Conservation (phyloP, 1,139 yeast species). For the Suhomyces bribrorum region DNA sequence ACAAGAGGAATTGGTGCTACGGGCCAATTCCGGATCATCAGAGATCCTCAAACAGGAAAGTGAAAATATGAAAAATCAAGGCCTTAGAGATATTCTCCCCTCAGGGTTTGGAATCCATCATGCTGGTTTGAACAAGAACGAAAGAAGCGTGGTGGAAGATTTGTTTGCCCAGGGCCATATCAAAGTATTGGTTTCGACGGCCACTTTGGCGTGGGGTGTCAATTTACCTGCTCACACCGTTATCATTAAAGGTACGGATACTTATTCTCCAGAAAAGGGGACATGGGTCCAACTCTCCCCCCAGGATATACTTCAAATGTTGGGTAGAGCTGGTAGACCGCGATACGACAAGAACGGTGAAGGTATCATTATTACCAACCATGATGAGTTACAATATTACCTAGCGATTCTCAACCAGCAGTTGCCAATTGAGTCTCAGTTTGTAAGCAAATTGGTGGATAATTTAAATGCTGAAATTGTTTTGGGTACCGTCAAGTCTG, state of each 20-base stretch:
- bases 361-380: conserved; percentile 89
- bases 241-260: conserved; percentile 90
- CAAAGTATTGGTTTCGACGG: conserved; percentile 85
- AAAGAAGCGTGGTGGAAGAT: conserved; percentile 79
- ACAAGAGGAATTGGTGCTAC: conserved; percentile 46
- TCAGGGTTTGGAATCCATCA: conserved; percentile 91
- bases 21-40: conserved; percentile 56
- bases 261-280: conserved; percentile 89
- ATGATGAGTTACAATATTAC: conserved; percentile 83
- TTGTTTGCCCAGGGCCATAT: conserved; percentile 85
- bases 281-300: conserved; percentile 88
- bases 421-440: conserved; percentile 87
- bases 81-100: conserved; percentile 61
- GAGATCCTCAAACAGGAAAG: conserved; percentile 69
- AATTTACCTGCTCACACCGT: conserved; percentile 97
- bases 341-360: conserved; percentile 90
- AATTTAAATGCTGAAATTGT: conserved; percentile 85
- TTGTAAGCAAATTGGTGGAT: conserved; percentile 71
- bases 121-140: conserved; percentile 80
- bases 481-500: conserved; percentile 59
- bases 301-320: conserved; percentile 92
- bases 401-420: conserved; percentile 87
- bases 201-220: conserved; percentile 99
- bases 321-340: conserved; percentile 98
- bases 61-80: conserved; percentile 52